A percentile compares a stretch with the other conserved stretches of the same genome.
These are phyloP conservation scores for Metschnikowia henanensis DNA, from an alignment of 805 yeast species.

Conservation along the genomic window DNA sequence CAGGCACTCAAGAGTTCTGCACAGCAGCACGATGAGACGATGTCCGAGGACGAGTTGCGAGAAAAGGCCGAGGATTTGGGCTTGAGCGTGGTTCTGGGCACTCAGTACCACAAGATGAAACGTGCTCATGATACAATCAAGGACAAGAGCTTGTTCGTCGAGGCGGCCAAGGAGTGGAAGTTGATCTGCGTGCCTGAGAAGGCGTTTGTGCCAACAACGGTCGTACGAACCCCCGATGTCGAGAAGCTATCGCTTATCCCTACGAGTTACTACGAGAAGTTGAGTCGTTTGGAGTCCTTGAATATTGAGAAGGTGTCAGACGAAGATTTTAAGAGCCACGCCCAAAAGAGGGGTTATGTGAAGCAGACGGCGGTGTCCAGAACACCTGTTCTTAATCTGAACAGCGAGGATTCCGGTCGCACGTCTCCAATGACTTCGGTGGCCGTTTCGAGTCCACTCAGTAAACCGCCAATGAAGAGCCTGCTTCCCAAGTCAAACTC, in stretches of 20 bases:
- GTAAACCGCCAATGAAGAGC: constrained; percentile 4
- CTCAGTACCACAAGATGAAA: constrained; percentile 25
- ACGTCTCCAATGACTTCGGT: constrained; percentile 21
- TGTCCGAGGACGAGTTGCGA: constrained; percentile 21
- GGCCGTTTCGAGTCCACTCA: constrained; percentile 6
- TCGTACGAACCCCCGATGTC: constrained; percentile 53
- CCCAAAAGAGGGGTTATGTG: constrained; percentile 49
- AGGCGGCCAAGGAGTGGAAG: constrained; percentile 46
- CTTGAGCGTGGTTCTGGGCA: constrained; percentile 34
- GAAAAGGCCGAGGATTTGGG: constrained; percentile 43
- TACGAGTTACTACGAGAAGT: constrained; percentile 57
- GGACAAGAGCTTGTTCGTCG: constrained; percentile 28
- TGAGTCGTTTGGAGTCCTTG: constrained; percentile 46
- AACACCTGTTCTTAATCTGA: constrained; percentile 24
- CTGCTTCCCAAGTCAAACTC: constrained; percentile 18
- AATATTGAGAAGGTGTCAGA: constrained; percentile 46
- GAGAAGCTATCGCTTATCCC: constrained; percentile 64
- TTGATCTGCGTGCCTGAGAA: constrained; percentile 55
- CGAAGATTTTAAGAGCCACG: constrained; percentile 45
- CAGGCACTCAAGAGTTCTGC: constrained; percentile 12
- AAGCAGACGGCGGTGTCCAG: constrained; percentile 24
- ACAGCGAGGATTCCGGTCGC: constrained; percentile 23
- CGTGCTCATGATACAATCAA: constrained; percentile 17
- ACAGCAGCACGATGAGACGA: constrained; percentile 14
- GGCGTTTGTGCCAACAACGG: constrained; percentile 64